phyloP scores from a whole-genome alignment of 352 stramenopile genomes.

The Thraustochytrium sp. region DNA sequence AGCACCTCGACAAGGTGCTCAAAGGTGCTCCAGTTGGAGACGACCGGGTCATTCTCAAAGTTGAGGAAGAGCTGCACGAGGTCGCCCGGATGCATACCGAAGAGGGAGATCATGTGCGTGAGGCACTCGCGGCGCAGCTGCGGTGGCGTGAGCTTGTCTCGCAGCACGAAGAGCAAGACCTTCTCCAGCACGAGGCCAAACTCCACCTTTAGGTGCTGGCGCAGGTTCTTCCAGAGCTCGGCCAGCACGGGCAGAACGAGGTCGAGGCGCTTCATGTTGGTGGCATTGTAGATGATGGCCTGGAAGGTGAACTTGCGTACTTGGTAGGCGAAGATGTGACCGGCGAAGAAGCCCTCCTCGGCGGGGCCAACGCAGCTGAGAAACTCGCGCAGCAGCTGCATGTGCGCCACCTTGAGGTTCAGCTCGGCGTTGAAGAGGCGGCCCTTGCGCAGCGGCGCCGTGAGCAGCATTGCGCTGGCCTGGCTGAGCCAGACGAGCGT shows the following conservation, averaged over 20 bases:
- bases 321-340: slow-evolving; percentile 8
- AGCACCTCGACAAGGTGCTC: slow-evolving; percentile 16
- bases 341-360: slow-evolving; percentile 2
- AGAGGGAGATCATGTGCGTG: background rate
- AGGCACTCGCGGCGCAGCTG: slow-evolving; percentile 15
- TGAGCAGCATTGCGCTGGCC: slow-evolving; percentile 18
- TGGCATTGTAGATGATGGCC: background rate
- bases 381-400: slow-evolving; percentile 30
- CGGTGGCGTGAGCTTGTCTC: background rate
- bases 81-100: slow-evolving; percentile 21
- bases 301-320: slow-evolving; percentile 11
- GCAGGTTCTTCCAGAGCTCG: slow-evolving; percentile 29
- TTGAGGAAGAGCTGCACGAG: slow-evolving; percentile 30
- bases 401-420: background rate
- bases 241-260: background rate
- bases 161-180: slow-evolving; percentile 8
- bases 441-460: slow-evolving; percentile 10
- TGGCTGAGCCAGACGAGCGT: slow-evolving; percentile 4
- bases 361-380: background rate
- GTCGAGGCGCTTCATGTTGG: slow-evolving; percentile 12
- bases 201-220: slow-evolving; percentile 7
- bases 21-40: slow-evolving; percentile 1
- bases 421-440: slow-evolving; percentile 34
- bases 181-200: slow-evolving; percentile 28
- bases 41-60: slow-evolving; percentile 32